phyloP scores from a whole-genome alignment of 2,329 filamentous ascomycete species.

The Fusarium solani-melongenae region DNA sequence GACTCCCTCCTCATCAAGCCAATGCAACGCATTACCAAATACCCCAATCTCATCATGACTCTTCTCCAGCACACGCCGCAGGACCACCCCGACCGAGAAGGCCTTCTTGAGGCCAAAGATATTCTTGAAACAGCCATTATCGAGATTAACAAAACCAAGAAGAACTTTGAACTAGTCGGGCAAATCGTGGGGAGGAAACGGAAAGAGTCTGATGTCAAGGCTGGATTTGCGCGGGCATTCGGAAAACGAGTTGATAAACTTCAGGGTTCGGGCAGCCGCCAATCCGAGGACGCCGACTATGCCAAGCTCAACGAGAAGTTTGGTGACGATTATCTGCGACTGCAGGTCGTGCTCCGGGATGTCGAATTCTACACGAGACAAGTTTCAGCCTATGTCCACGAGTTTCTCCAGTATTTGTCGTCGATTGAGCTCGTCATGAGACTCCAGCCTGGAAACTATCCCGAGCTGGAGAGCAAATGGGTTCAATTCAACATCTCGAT shows the following conservation, averaged over 20 bases:
- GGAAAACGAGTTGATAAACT: slow-evolving; percentile 89
- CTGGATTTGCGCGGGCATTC: slow-evolving; percentile 89
- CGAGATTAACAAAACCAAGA: slow-evolving; percentile 95
- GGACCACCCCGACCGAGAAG: slow-evolving; percentile 83
- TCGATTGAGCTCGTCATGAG: slow-evolving; percentile 87
- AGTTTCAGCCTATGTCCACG: slow-evolving; percentile 80
- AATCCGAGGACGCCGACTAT: slow-evolving; percentile 85
- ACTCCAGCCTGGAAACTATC: slow-evolving; percentile 75
- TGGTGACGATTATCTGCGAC: slow-evolving; percentile 88
- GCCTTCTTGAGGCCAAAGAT: slow-evolving; percentile 66
- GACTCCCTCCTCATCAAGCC: slow-evolving; percentile 98
- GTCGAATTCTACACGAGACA: slow-evolving; percentile 94
- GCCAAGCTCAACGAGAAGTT: slow-evolving; percentile 86
- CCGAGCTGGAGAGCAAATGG: slow-evolving; percentile 94
- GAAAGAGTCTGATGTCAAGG: slow-evolving; percentile 88
- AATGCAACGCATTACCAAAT: slow-evolving; percentile 93
- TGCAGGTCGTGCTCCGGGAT: slow-evolving; percentile 92
- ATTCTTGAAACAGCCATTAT: slow-evolving; percentile 74
- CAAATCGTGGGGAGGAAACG: slow-evolving; percentile 87
- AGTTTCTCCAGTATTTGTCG: slow-evolving; percentile 82
- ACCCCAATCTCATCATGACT: slow-evolving; percentile 85
- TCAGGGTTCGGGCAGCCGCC: slow-evolving; percentile 68
- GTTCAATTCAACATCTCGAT: slow-evolving; percentile 89
- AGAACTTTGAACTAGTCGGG: slow-evolving; percentile 91
- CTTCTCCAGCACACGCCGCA: slow-evolving; percentile 82